A percentile compares a stretch with the other conserved stretches of the same genome.
Evolutionary conservation across 805 yeast genomes (phyloP).

Genomic region (Candida piceae): DNA sequence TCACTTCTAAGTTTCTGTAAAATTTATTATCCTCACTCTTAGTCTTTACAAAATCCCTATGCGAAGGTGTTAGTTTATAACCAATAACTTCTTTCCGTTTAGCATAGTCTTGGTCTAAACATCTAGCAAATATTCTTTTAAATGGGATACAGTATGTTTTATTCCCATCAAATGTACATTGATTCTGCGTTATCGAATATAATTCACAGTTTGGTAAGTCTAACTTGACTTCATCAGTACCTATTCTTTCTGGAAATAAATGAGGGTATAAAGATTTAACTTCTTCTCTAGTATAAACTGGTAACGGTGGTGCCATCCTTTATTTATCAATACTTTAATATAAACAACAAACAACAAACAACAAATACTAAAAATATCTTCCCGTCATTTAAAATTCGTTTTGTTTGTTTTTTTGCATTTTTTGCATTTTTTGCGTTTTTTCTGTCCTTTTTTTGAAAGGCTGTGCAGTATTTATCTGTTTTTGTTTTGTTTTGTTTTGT

Average conservation of each 20-base stretch:
- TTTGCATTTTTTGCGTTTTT: no score
- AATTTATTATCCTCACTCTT: constrained; percentile 4
- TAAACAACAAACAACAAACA: no score
- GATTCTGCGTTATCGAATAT: constrained; percentile 39
- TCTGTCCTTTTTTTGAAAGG: no score
- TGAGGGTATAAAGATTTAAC: constrained; percentile 23
- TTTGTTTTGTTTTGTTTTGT: no score
- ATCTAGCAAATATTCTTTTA: constrained; percentile 41
- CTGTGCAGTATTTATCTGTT: no score
- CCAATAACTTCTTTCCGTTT: constrained; percentile 24
- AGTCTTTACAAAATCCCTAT: constrained; percentile 8
- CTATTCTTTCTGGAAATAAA: constrained; percentile 23
- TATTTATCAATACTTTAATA: no score
- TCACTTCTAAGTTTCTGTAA: constrained; percentile 34
- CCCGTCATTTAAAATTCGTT: no score
- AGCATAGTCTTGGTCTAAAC: constrained; percentile 26
- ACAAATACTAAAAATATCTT: no score
- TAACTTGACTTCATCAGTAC: no score
- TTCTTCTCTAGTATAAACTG: constrained; percentile 37
- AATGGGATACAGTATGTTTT: constrained; percentile 43
- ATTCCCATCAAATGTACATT: constrained; percentile 42
- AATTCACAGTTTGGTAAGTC: constrained; percentile 22
- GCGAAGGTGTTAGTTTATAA: constrained; percentile 25
- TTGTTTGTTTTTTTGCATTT: no score
- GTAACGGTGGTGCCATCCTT: constrained; percentile 49